Evolutionary conservation across 2,329 filamentous ascomycete genomes (phyloP).

Genomic region (Diaporthe ampelina): DNA sequence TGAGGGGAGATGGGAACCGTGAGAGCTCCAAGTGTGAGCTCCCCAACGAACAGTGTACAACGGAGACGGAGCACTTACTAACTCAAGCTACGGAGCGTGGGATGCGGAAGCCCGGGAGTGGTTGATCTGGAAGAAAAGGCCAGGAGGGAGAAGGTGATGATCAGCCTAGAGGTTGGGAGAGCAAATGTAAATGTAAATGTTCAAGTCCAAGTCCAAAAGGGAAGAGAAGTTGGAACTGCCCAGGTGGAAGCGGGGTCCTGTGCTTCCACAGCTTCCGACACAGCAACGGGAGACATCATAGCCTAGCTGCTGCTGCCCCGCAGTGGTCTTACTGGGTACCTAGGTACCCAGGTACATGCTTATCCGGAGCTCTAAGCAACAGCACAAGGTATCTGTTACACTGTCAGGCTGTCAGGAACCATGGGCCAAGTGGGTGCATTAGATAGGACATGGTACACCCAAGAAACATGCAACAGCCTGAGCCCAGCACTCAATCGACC

Average conservation of each 20-base stretch:
- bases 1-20: neutral
- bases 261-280: slow-evolving; percentile 38
- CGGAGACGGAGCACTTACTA: neutral
- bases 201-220: neutral
- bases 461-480: too few species aligned
- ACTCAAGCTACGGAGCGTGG: neutral
- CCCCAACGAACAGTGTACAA: neutral
- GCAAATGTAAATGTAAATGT: neutral
- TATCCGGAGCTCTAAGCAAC: neutral
- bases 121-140: neutral
- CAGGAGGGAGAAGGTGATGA: neutral
- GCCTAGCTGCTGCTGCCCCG: slow-evolving; percentile 29
- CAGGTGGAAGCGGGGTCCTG: slow-evolving; percentile 41
- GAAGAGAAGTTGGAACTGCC: slow-evolving; percentile 17
- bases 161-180: slow-evolving; percentile 2
- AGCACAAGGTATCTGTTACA: slow-evolving; percentile 19
- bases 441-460: neutral
- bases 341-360: neutral
- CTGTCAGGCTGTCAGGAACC: neutral
- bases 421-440: neutral
- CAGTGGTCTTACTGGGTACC: slow-evolving; percentile 34
- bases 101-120: neutral
- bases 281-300: slow-evolving; percentile 30
- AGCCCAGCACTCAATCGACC: neutral
- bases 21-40: neutral